Evolutionary conservation across 768 basidiomycete genomes (phyloP).

Genomic region (Mycena chlorophos): DNA sequence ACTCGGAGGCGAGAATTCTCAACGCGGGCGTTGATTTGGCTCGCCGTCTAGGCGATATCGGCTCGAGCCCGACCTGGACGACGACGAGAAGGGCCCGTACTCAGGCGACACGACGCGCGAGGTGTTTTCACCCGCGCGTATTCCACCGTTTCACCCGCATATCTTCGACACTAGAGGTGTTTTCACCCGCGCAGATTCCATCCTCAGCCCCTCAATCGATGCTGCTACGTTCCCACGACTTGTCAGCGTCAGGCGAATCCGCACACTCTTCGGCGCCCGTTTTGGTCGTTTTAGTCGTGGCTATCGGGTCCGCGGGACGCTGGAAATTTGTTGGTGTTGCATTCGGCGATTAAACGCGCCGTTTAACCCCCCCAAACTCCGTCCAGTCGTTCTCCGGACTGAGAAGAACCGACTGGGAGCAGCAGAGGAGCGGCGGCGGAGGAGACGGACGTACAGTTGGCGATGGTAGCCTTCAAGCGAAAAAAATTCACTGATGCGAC

Average conservation of each 20-base stretch:
- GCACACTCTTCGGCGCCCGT: constrained; percentile 52
- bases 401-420: background rate
- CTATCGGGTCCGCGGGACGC: too few species aligned
- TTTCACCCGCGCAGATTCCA: constrained; percentile 96
- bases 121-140: too few species aligned
- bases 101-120: too few species aligned
- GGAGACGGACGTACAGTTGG: too few species aligned
- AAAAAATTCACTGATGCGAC: too few species aligned
- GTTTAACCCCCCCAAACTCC: background rate
- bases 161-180: constrained; percentile 66
- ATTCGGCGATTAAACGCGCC: background rate
- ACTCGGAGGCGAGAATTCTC: too few species aligned
- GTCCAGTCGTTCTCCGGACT: constrained; percentile 9
- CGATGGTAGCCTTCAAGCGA: too few species aligned
- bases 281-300: constrained; percentile 68
- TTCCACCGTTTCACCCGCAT: constrained; percentile 83
- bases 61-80: too few species aligned
- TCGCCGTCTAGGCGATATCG: too few species aligned
- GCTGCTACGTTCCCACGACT: constrained; percentile 27
- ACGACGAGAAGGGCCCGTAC: too few species aligned
- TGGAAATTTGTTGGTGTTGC: background rate
- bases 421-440: background rate
- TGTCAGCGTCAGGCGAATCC: constrained; percentile 21
- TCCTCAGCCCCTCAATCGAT: constrained; percentile 71
- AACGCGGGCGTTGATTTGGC: too few species aligned